Conservation (phyloP, 176 grass and related monocot species). For the Hsuehochloa calcarea region DNA sequence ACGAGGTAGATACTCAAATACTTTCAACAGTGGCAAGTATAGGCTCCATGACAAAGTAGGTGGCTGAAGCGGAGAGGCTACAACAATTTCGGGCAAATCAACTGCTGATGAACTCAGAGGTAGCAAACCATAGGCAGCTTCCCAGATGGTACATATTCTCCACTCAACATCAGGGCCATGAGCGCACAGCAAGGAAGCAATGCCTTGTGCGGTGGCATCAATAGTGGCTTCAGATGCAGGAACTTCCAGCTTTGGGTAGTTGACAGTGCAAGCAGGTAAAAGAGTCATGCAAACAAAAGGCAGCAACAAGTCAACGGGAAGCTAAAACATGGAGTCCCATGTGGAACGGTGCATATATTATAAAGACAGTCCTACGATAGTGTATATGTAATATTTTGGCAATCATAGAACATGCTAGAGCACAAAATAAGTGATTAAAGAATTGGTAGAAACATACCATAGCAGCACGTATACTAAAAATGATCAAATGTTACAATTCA, state of each 20-base stretch:
- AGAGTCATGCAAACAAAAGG: constrained; percentile 22
- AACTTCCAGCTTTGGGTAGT: constrained; percentile 68
- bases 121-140: constrained; percentile 96
- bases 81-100: constrained; percentile 97
- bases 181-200: constrained; percentile 92
- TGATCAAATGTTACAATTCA: neutral
- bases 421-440: constrained; percentile 6
- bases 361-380: neutral
- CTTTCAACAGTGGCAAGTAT: constrained; percentile 90
- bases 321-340: neutral
- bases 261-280: constrained; percentile 23
- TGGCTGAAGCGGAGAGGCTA: constrained; percentile 88
- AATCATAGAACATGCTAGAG: neutral
- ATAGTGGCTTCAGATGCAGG: constrained; percentile 88
- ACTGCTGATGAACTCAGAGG: constrained; percentile 94
- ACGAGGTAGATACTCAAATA: constrained; percentile 90
- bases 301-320: neutral
- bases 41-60: constrained; percentile 95
- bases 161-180: constrained; percentile 99
- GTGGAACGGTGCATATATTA: neutral
- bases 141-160: constrained; percentile 99
- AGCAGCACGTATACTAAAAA: neutral
- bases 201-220: constrained; percentile 97
- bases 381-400: neutral
- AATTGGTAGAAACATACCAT: neutral